These are phyloP conservation scores for Firmiana major DNA, from an alignment of 345 rosid species.

Conservation along the genomic window DNA sequence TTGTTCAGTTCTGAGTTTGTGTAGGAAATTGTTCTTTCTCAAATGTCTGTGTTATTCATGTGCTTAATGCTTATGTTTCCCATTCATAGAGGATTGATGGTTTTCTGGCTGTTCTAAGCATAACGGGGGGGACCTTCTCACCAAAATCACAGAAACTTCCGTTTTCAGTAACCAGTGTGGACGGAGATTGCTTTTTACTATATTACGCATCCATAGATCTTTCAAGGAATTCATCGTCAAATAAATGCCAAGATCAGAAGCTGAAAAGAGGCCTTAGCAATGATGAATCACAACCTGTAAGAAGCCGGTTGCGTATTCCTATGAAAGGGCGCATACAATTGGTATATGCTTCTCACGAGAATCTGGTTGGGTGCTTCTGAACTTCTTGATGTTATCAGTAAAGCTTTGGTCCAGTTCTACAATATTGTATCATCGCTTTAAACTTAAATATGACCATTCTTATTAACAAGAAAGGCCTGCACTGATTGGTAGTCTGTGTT, in stretches of 20 bases:
- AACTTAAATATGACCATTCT: not conserved
- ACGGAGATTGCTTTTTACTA: constrained; percentile 75
- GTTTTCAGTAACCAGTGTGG: constrained; percentile 81
- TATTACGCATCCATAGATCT: constrained; percentile 88
- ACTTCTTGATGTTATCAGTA: constrained; percentile 3
- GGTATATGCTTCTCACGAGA: constrained; percentile 39
- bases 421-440: not conserved
- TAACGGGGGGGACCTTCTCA: constrained; percentile 84
- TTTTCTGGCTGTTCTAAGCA: constrained; percentile 89
- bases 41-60: not conserved
- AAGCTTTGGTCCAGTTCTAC: not conserved
- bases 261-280: constrained; percentile 41
- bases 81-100: constrained; percentile 71
- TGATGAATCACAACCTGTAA: constrained; percentile 61
- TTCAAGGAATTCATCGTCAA: constrained; percentile 48
- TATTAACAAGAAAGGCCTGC: not conserved
- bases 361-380: not conserved
- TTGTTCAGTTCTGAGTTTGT: not conserved
- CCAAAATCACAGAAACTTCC: constrained; percentile 91
- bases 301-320: constrained; percentile 68
- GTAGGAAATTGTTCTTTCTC: not conserved
- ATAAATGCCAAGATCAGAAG: constrained; percentile 51
- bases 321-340: constrained; percentile 95
- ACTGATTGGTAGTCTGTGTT: not conserved
- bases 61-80: constrained; percentile 22